Base-by-base conservation (phyloP, 1,284 basidiomycete species). In the Malassezia japonica region DNA sequence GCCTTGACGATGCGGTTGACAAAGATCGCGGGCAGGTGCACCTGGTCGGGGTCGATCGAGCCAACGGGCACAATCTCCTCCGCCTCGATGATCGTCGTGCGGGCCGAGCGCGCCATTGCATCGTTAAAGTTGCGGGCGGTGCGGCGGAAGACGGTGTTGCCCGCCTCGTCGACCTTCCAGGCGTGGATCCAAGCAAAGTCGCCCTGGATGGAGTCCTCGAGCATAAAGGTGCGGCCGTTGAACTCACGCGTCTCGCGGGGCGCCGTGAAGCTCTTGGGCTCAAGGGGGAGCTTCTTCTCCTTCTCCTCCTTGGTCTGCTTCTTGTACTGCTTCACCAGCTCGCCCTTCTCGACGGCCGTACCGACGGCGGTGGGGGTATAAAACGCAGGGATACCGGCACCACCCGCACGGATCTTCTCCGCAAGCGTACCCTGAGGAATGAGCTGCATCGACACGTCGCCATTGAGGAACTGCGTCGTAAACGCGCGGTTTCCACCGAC, bases 361-460 rank as follows among this genome's bases (percentile, higher is more conserved):
- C 74, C 74, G 51, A 60, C 62, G 1, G 91, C 92, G 2, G 90
- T 94, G 4, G 90, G 87, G 4, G 90, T 96, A 76, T 80, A 98
- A 78, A 98, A 91, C 9, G 87, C 91, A 6, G 92, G 92, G 62
- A 94, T 91, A 50, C 92, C 92, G 20, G 88, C 87, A 3, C 86
- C 91, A 52, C 88, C 88, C 4, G 91, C 85, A 28, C 91, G 82
- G 56, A 94, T 79, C 56, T 90, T 83, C 72, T 94, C 92, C 16
- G 86, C 85, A 25, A 98, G 82, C 10, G 88, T 91, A 6, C 70
- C 70, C 51, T 72, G 70, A 2, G 70, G 70, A 7, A 65, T 60
- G 3, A 73, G 52, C 49, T 72, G 59, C 35, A 73, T 52, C 15
- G 56, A 40, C 1, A 72, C 64, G 33, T 72, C 53, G 9, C 70